phyloP scores from a whole-genome alignment of 1,284 basidiomycete species.

The Ceratobasidium sp. region DNA sequence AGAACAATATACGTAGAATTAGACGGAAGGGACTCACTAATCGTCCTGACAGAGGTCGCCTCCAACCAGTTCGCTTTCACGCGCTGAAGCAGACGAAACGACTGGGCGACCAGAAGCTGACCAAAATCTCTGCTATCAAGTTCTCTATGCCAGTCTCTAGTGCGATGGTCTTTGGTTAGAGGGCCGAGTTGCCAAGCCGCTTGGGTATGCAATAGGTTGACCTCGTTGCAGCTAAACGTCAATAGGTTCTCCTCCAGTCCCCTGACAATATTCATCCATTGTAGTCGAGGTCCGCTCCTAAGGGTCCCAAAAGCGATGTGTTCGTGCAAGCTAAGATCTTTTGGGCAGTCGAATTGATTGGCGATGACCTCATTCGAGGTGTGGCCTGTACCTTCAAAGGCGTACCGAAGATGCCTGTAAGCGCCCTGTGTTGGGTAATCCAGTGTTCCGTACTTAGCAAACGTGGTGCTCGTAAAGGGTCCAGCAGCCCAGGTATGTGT shows the following conservation, averaged over 20 bases:
- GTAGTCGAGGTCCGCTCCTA: slow-evolving; percentile 61
- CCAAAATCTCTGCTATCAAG: slow-evolving; percentile 18
- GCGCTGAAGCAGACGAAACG: neutral
- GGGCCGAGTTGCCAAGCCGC: slow-evolving; percentile 53
- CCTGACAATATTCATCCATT: slow-evolving; percentile 66
- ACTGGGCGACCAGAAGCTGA: neutral
- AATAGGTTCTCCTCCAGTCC: slow-evolving; percentile 59
- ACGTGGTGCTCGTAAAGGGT: slow-evolving; percentile 47
- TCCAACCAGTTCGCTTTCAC: slow-evolving; percentile 44
- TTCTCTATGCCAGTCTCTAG: slow-evolving; percentile 43
- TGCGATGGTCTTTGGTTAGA: neutral
- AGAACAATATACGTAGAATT: neutral
- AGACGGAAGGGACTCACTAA: slow-evolving; percentile 13
- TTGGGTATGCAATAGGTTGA: slow-evolving; percentile 61
- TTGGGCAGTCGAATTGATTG: slow-evolving; percentile 59
- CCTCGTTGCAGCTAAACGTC: slow-evolving; percentile 59
- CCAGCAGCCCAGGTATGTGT: slow-evolving; percentile 46
- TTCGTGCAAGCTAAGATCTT: slow-evolving; percentile 62
- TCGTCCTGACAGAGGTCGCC: slow-evolving; percentile 6
- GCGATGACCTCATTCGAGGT: slow-evolving; percentile 63
- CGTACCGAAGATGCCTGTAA: slow-evolving; percentile 60
- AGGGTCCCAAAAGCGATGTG: slow-evolving; percentile 61
- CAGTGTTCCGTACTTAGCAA: slow-evolving; percentile 55
- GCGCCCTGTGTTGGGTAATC: slow-evolving; percentile 53
- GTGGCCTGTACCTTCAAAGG: slow-evolving; percentile 58